Percentiles rank a stretch among this genome's conserved stretches.
These are phyloP conservation scores for Populus tomentosa DNA, from an alignment of 441 rosid genomes.

Conservation along the genomic window DNA sequence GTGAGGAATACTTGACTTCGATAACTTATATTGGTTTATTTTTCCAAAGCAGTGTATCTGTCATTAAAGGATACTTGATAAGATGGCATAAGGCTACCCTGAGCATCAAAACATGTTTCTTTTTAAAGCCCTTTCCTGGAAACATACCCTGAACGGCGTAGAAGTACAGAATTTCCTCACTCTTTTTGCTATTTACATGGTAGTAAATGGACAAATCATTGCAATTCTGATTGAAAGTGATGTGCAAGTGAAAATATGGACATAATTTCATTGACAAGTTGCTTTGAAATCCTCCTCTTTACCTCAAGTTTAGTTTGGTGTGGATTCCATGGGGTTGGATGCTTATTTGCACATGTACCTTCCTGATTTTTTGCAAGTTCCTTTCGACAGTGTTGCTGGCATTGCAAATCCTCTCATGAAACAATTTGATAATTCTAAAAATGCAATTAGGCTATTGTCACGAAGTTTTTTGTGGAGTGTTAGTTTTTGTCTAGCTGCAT, in stretches of 20 bases:
- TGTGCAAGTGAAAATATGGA: background rate
- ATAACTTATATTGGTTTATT: background rate
- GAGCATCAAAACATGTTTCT: background rate
- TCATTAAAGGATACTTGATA: background rate
- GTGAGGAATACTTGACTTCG: slow-evolving; percentile 40
- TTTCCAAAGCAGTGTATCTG: background rate
- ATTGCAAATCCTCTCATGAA: background rate
- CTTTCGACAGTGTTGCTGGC: background rate
- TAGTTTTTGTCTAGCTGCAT: background rate
- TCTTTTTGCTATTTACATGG: background rate
- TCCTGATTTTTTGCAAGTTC: background rate
- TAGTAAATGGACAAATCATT: background rate
- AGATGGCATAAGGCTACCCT: background rate
- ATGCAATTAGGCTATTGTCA: background rate
- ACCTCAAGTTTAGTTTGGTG: background rate
- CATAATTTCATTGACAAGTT: background rate
- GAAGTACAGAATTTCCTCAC: background rate
- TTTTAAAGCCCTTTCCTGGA: background rate
- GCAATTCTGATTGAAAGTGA: background rate
- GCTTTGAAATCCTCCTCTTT: background rate
- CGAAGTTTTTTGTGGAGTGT: background rate
- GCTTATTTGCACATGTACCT: background rate
- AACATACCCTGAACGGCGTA: background rate
- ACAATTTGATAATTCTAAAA: background rate
- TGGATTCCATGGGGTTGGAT: background rate